Conservation (phyloP, 2,329 filamentous ascomycete species). For the Byssothecium circinans region DNA sequence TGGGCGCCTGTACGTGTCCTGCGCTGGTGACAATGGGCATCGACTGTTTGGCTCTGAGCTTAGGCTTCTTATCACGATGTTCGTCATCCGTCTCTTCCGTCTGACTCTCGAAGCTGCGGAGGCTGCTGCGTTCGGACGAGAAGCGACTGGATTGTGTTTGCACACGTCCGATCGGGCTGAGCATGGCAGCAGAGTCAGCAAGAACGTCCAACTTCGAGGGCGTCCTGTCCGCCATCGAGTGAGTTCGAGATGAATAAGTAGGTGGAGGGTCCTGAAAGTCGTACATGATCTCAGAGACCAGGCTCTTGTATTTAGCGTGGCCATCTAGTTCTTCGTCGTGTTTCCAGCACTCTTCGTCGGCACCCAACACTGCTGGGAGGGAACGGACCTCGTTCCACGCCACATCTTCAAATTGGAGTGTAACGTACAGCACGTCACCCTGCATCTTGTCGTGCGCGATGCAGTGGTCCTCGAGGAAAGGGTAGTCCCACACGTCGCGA, state of each 20-base stretch:
- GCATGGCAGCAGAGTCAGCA: slow-evolving; percentile 41
- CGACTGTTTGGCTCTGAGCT: slow-evolving; percentile 41
- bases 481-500: slow-evolving; percentile 43
- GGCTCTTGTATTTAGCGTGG: slow-evolving; percentile 38
- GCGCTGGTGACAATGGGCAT: slow-evolving; percentile 33
- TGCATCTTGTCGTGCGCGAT: slow-evolving; percentile 47
- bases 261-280: slow-evolving; percentile 47
- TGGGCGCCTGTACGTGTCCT: slow-evolving; percentile 25
- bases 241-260: slow-evolving; percentile 46
- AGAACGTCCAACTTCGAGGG: slow-evolving; percentile 43
- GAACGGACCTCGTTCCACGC: slow-evolving; percentile 45
- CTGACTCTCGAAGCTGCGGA: slow-evolving; percentile 26
- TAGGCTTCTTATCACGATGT: slow-evolving; percentile 46
- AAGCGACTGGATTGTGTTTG: slow-evolving; percentile 26
- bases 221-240: slow-evolving; percentile 42
- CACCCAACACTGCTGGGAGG: slow-evolving; percentile 34
- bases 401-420: slow-evolving; percentile 44
- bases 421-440: slow-evolving; percentile 45
- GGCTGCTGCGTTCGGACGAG: slow-evolving; percentile 40
- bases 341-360: slow-evolving; percentile 43
- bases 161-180: slow-evolving; percentile 37
- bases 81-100: slow-evolving; percentile 42
- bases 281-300: slow-evolving; percentile 47
- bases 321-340: slow-evolving; percentile 46
- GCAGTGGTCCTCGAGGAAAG: slow-evolving; percentile 46